Percentiles rank a stretch among this genome's conserved stretches.
These are phyloP conservation scores for Globisporangium nagaii DNA, from an alignment of 352 stramenopile species.

Conservation along the genomic window DNA sequence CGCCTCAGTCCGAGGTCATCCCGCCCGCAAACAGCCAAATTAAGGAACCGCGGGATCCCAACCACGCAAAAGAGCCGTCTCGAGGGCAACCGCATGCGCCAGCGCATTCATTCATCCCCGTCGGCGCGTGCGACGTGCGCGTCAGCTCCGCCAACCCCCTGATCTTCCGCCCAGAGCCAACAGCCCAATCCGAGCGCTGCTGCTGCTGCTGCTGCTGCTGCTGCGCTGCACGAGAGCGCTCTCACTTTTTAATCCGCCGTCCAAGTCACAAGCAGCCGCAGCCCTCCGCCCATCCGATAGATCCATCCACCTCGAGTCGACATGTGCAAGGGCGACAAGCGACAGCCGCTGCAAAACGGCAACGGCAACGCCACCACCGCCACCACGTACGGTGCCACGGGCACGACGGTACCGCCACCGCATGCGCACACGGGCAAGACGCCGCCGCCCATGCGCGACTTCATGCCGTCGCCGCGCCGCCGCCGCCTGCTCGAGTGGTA, in stretches of 20 bases:
- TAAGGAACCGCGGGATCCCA: not conserved
- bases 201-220: too few species aligned
- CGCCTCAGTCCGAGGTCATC: not conserved
- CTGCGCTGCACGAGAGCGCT: too few species aligned
- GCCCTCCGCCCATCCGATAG: too few species aligned
- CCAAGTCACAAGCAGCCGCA: too few species aligned
- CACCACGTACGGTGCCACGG: constrained; percentile 27
- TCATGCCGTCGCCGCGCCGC: constrained; percentile 28
- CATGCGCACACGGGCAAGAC: not conserved
- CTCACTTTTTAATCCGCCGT: constrained; percentile 9
- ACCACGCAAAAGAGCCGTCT: not conserved
- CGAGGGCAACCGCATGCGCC: not conserved
- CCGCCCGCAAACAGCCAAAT: not conserved
- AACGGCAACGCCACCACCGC: too few species aligned
- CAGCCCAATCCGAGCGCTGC: not conserved
- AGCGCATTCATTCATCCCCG: too few species aligned
- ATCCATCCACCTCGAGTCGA: not conserved
- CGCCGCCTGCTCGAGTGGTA: constrained; percentile 56
- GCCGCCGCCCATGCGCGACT: constrained; percentile 23
- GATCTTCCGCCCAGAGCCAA: constrained; percentile 1
- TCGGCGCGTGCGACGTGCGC: too few species aligned
- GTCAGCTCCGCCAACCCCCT: too few species aligned
- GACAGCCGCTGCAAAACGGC: constrained; percentile 5
- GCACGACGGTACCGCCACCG: not conserved
- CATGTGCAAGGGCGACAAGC: constrained; percentile 12